Evolutionary conservation across 2,329 filamentous ascomycete genomes (phyloP).

Genomic region (Botrytis paeoniae): DNA sequence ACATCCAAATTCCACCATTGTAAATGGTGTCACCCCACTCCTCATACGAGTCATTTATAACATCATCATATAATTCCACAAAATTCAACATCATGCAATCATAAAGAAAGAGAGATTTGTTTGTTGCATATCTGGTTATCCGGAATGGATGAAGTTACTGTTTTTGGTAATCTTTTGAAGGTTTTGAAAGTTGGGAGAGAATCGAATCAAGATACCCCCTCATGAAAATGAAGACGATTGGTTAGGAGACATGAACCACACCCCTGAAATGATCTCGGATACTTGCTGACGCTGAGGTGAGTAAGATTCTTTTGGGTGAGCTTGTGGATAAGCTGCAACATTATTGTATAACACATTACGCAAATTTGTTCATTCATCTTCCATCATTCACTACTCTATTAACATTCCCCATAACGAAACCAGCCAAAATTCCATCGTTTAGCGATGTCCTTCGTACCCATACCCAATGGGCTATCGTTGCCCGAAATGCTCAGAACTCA

Average conservation of each 20-base stretch:
- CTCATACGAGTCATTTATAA: slow-evolving; percentile 1
- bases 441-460: not conserved
- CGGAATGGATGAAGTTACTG: slow-evolving; percentile 1
- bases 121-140: slow-evolving; percentile 1
- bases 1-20: not conserved
- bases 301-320: not conserved
- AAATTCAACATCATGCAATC: not conserved
- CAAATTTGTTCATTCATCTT: not conserved
- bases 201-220: not conserved
- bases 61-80: not conserved
- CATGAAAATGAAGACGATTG: not conserved
- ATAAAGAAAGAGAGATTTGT: not conserved
- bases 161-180: not conserved
- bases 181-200: not conserved
- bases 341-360: not conserved
- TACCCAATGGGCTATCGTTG: not conserved
- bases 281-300: not conserved
- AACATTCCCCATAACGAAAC: not conserved
- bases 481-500: not conserved
- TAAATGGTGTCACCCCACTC: not conserved
- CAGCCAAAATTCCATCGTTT: not conserved
- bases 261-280: slow-evolving; percentile 12
- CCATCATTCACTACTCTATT: not conserved
- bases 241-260: not conserved
- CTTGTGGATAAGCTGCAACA: not conserved